Base-by-base conservation (phyloP, 129 eudicot genomes). In the sunflower (Helianthus annuus) region DNA sequence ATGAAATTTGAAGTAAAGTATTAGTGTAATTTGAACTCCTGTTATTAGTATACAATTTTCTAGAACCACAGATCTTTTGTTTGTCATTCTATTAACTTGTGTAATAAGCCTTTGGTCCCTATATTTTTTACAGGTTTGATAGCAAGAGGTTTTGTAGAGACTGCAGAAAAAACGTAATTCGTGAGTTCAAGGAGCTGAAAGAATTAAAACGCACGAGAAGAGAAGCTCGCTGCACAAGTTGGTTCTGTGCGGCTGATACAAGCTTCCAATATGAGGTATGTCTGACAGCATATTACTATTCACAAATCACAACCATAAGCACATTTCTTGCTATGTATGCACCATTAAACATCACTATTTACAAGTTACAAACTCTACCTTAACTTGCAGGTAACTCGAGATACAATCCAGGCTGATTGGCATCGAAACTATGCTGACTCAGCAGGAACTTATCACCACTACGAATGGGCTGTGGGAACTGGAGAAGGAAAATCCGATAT, bases 111-210 rank as follows among this genome's bases (percentile, higher is more conserved):
- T 36, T 58, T 27, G 57, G 36, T 19, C 55, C 46, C 34, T 32
- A 65, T 65, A 48, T 64, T 46, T 53, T 59, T 53, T 59, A 63
- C 86, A 93, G 98, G 90, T 94, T 94, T 72, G 97, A 94, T 68
- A 90, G 88, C 96, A 94, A 94, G 85, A 87, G 93, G 71, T 94
- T 94, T 78, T 94, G 98, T 58, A 82, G 96, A 86, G 97, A 90
- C 74, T 94, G 98, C 84, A 84, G 97, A 73, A 94, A 93, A 83
- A 90, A 90, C 62, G 98, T 94, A 64, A 86, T 94, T 64, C 93
- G 96, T 53, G 98, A 94, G 86, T 90, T 94, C 68, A 94, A 90
- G 85, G 98, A 90, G 85, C 83, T 94, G 40, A 94, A 90, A 79
- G 98, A 94, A 71, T 74, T 94, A 72, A 94, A 90, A 77, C 91